Percentiles rank a stretch among this genome's conserved stretches.
phyloP scores from a whole-genome alignment of 2,329 filamentous ascomycete species.

The Myotisia sp. region DNA sequence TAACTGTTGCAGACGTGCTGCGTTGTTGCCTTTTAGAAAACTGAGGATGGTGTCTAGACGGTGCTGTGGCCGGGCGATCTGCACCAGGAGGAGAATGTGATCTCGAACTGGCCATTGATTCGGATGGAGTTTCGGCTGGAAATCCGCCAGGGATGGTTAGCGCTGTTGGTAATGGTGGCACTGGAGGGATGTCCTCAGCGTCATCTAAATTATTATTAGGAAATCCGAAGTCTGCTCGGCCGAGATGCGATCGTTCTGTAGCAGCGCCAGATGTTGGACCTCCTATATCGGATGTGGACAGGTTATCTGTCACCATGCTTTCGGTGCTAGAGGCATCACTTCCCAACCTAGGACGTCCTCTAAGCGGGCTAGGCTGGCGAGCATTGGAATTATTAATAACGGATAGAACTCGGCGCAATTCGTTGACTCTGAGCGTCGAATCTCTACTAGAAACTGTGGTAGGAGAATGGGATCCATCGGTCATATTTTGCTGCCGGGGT shows the following conservation, averaged over 20 bases:
- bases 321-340: slow-evolving; percentile 30
- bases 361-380: slow-evolving; percentile 30
- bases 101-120: slow-evolving; percentile 10
- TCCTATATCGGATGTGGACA: slow-evolving; percentile 23
- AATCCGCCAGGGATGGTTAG: slow-evolving; percentile 31
- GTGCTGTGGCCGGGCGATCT: slow-evolving; percentile 15
- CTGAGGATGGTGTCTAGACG: slow-evolving; percentile 7
- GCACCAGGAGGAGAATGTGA: slow-evolving; percentile 16
- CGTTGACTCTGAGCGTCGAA: slow-evolving; percentile 35
- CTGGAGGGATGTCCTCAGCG: slow-evolving; percentile 29
- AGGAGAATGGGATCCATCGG: slow-evolving; percentile 23
- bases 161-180: slow-evolving; percentile 30
- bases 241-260: too few species aligned
- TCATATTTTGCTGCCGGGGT: slow-evolving; percentile 24
- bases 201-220: background rate
- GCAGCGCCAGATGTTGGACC: background rate
- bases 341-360: slow-evolving; percentile 22
- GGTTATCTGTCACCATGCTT: slow-evolving; percentile 31
- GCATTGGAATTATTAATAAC: slow-evolving; percentile 21
- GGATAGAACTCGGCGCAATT: slow-evolving; percentile 35
- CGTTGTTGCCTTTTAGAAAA: slow-evolving; percentile 5
- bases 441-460: slow-evolving; percentile 26
- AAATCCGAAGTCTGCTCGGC: too few species aligned
- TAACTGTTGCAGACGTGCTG: slow-evolving; percentile 3
- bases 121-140: slow-evolving; percentile 23